A percentile compares a stretch with the other conserved stretches of the same genome.
Evolutionary conservation across 129 eudicot genomes (phyloP).

Genomic region (Pseudognaphalium luteoalbum): DNA sequence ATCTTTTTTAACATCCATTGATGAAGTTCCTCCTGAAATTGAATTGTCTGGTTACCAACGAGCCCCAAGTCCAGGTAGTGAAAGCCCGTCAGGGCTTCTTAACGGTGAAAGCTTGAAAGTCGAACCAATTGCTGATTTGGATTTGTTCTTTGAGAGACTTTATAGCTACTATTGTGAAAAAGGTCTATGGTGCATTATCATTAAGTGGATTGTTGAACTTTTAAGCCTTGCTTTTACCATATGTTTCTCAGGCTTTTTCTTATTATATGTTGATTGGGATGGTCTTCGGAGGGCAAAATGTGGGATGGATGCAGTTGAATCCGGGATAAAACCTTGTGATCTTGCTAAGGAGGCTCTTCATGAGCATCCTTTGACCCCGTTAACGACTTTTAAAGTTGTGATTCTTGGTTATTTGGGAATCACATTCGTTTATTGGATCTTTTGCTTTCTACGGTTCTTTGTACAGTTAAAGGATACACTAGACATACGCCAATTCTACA

Average conservation of each 20-base stretch:
- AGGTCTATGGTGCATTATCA: slow-evolving; percentile 97
- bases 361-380: slow-evolving; percentile 83
- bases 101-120: slow-evolving; percentile 71
- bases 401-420: slow-evolving; percentile 90
- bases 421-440: slow-evolving; percentile 75
- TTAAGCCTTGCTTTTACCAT: slow-evolving; percentile 82
- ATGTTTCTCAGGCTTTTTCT: slow-evolving; percentile 86
- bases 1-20: slow-evolving; percentile 48
- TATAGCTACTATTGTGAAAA: slow-evolving; percentile 92
- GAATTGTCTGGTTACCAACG: slow-evolving; percentile 78
- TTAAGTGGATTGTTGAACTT: slow-evolving; percentile 93
- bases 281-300: slow-evolving; percentile 93
- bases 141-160: slow-evolving; percentile 81
- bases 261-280: slow-evolving; percentile 85
- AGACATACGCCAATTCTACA: slow-evolving; percentile 73
- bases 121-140: slow-evolving; percentile 81
- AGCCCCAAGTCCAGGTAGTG: slow-evolving; percentile 82
- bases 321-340: slow-evolving; percentile 88
- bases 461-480: slow-evolving; percentile 81
- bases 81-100: slow-evolving; percentile 90
- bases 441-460: slow-evolving; percentile 82
- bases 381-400: slow-evolving; percentile 68
- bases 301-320: slow-evolving; percentile 97
- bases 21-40: slow-evolving; percentile 69
- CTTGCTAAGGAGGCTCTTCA: slow-evolving; percentile 83